Base-by-base conservation (phyloP, 106 monocot genomes). In the Agapanthus africanus region DNA sequence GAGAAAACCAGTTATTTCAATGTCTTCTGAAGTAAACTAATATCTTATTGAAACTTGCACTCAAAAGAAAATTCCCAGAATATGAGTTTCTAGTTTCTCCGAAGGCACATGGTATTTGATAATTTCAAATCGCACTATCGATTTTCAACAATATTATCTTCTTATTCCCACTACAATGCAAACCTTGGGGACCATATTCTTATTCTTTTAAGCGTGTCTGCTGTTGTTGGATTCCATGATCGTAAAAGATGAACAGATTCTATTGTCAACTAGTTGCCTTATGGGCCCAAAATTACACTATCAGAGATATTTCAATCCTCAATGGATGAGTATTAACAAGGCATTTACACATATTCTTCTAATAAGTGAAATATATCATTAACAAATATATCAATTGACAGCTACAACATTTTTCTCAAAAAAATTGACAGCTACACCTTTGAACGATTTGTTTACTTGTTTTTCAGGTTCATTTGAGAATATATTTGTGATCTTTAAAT, bases 121-220 rank as follows among this genome's bases (percentile, higher is more conserved):
- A 66, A 34, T 35, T 66, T 66, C 23, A 40, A 28, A 59, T 71
- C 31, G 13, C 71, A 71, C 40, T 52, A 59, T 40, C 40, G 19
- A 59, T 13, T 71, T 31, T 39, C n/a, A n/a, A n/a, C n/a, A 59
- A 59, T 41, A 71, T 28, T 21, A 59, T 59, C 27, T 27, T 59
- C 38, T 40, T 30, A 15, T 59, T 59, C 59, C 23, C 59, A 11
- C 37, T 70, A 54, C 37, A 70, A 70, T 34, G 37, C 37, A 36
- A 54, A 32, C 35, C 36, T n/a, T 15, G 33, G n/a, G 50, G 50
- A 63, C 63, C 63, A 38, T 15, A 63, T 63, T 27, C 63, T 63
- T 37, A 37, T 63, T 35, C n/a, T n/a, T n/a, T 63, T 28, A 37
- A 63, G 49, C 31, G 68, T 34, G 32, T 2, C 16, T 16, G 1